These are phyloP conservation scores for Elongisporangium senticosum DNA, from an alignment of 352 stramenopile species.

Conservation along the genomic window DNA sequence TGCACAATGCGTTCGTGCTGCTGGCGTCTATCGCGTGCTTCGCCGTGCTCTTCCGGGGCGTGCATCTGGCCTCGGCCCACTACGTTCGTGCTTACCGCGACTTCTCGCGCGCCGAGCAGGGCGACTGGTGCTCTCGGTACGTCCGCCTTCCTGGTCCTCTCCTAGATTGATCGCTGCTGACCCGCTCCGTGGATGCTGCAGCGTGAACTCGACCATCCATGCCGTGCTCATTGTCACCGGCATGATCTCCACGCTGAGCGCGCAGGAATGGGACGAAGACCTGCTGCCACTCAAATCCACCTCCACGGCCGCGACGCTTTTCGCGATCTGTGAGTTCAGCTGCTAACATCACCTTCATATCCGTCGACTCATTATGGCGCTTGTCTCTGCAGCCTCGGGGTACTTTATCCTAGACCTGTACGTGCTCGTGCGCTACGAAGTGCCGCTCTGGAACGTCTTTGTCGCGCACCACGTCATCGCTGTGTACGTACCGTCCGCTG, in stretches of 20 bases:
- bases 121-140: constrained; percentile 79
- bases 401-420: constrained; percentile 84
- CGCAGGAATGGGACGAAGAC: constrained; percentile 61
- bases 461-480: constrained; percentile 76
- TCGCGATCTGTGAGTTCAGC: constrained; percentile 69
- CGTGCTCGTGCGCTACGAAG: constrained; percentile 61
- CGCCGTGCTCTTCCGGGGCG: constrained; percentile 43
- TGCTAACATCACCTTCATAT: background rate
- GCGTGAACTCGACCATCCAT: constrained; percentile 79
- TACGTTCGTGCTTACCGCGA: constrained; percentile 62
- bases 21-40: constrained; percentile 51
- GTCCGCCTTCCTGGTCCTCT: constrained; percentile 1
- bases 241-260: constrained; percentile 53
- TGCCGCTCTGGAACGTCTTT: constrained; percentile 76
- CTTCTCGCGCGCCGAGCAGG: constrained; percentile 61
- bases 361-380: background rate
- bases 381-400: constrained; percentile 41
- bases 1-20: constrained; percentile 37
- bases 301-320: constrained; percentile 47
- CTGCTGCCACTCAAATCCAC: constrained; percentile 51
- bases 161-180: constrained; percentile 1
- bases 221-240: constrained; percentile 54
- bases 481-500: constrained; percentile 39
- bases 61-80: constrained; percentile 42
- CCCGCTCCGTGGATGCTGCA: constrained; percentile 13